Base-by-base conservation (phyloP, 2,329 filamentous ascomycete species). In the Alternaria viburni region DNA sequence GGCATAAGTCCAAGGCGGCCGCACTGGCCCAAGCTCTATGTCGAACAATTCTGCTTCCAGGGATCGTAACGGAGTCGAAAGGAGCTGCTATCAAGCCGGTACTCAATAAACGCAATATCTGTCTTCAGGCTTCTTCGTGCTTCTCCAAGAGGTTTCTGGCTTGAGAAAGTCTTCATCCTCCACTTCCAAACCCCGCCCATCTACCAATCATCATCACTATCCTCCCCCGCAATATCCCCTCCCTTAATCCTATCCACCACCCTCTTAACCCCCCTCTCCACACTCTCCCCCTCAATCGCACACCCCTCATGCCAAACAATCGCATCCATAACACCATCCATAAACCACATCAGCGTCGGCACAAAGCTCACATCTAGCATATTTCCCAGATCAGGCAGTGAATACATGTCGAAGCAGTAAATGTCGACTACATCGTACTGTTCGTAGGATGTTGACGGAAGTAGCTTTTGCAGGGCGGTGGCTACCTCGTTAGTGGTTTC, bases 261-360 rank as follows among this genome's bases (percentile, higher is more conserved):
- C 36, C 71, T 64, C 58, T 65, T 60, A n/a, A 77, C 68, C 2
- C 68, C 72, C 30, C 52, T 65, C 36, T 68, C 66, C 15, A 71
- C 70, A 43, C 67, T 73, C 64, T 74, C 72, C 2, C 68, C 68
- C 51, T 68, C 62, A 6, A 74, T 71, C 25, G 63, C 60, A 12
- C 70, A 69, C 3, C 71, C 71, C 23, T 70, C 65, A 51, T 74
- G 71, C 71, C 71, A 74, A 6, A 72, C 69, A 44, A 73, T 52
- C 11, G 71, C 56, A 61, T 74, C 71, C 50, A 65, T 62, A 15
- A 68, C 59, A 3, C 68, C 65, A 50, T 74, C 69, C 30, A 60
- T 62, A 26, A 72, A 74, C 70, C 70, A 74, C 68, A 73, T 70
- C 19, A 74, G 46, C 26, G 61, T 71, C 9, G 71, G 71, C 49